Evolutionary conservation across 1,284 basidiomycete genomes (phyloP).

Genomic region (Ceratobasidium sp.): DNA sequence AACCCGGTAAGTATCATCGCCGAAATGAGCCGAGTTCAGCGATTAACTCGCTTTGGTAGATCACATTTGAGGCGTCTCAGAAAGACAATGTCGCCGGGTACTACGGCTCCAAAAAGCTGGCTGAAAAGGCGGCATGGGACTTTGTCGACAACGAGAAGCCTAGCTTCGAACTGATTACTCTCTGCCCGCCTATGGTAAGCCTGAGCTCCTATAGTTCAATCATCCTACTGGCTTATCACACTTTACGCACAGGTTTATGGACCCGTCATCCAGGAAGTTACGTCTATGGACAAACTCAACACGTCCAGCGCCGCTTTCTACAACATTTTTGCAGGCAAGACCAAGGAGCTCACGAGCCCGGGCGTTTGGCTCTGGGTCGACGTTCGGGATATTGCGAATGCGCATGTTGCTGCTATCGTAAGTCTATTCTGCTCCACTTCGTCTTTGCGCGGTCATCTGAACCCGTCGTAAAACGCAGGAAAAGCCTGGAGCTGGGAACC

Average conservation of each 20-base stretch:
- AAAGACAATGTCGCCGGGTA: neutral
- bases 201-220: neutral
- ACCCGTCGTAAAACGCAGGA: constrained; percentile 10
- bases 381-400: constrained; percentile 27
- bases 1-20: too few relatives aligned
- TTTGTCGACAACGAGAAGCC: constrained; percentile 49
- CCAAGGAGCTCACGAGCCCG: neutral
- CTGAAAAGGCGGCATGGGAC: constrained; percentile 51
- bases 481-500: constrained; percentile 29
- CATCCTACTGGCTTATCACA: neutral
- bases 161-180: constrained; percentile 47
- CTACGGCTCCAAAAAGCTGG: constrained; percentile 52
- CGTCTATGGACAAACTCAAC: constrained; percentile 30
- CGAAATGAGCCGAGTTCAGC: too few relatives aligned
- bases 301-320: constrained; percentile 36
- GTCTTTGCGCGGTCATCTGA: neutral
- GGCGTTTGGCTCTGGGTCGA: constrained; percentile 45
- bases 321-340: constrained; percentile 33
- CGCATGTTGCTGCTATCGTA: constrained; percentile 9
- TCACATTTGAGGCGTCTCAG: constrained; percentile 35
- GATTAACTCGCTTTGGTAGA: too few relatives aligned
- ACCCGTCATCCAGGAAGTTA: constrained; percentile 44
- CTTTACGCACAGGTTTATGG: constrained; percentile 37
- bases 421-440: neutral
- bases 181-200: constrained; percentile 49